phyloP scores from a whole-genome alignment of 2,329 filamentous ascomycete genomes.

The Scedosporium dehoogii region DNA sequence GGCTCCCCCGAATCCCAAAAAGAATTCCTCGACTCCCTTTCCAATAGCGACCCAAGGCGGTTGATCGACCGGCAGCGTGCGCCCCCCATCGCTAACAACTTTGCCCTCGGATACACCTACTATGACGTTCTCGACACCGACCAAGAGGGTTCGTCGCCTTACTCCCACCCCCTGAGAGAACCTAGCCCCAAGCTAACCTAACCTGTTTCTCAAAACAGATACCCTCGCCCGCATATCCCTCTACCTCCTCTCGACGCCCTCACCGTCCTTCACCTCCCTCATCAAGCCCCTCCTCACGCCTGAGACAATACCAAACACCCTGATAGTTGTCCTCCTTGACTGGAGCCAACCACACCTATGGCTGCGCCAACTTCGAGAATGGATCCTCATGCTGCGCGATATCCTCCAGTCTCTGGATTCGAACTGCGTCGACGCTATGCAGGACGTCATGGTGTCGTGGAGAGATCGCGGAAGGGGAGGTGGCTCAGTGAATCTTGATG shows the following conservation, averaged over 20 bases:
- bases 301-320: constrained; percentile 72
- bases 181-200: background rate
- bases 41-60: constrained; percentile 42
- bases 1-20: constrained; percentile 74
- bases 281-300: constrained; percentile 77
- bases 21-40: constrained; percentile 66
- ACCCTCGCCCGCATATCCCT: constrained; percentile 81
- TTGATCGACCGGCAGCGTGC: constrained; percentile 49
- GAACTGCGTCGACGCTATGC: constrained; percentile 72
- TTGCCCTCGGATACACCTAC: constrained; percentile 89
- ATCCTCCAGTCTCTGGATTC: constrained; percentile 65
- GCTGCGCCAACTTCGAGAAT: constrained; percentile 79
- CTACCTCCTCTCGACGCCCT: constrained; percentile 80
- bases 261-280: constrained; percentile 70
- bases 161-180: background rate
- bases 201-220: constrained; percentile 41
- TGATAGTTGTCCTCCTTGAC: constrained; percentile 86
- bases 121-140: constrained; percentile 90
- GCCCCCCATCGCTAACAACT: constrained; percentile 80
- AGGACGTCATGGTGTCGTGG: constrained; percentile 75
- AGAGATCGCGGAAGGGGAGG: constrained; percentile 63
- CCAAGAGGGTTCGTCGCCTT: constrained; percentile 59
- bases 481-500: constrained; percentile 52
- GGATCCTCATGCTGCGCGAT: constrained; percentile 74
- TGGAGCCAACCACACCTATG: constrained; percentile 93